Base-by-base conservation (phyloP, 768 basidiomycete genomes). In the Collybia mongolica region DNA sequence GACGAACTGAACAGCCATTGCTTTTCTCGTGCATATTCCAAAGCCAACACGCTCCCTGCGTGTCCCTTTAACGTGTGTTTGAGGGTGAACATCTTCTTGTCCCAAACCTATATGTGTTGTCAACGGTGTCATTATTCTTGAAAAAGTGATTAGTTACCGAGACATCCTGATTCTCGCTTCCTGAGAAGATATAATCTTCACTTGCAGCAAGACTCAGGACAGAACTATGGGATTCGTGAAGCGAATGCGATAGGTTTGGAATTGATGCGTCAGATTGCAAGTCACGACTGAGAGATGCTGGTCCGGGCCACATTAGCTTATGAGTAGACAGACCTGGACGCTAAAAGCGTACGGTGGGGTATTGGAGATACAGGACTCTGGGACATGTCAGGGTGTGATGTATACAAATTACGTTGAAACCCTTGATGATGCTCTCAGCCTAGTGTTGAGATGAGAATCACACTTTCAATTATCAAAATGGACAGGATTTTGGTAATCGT, bases 1-100 rank as follows among this genome's bases (percentile, higher is more conserved):
- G 92, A 93, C 4, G 92, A 86, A 55, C 93, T 96, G 61, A 97
- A 90, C 22, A 97, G 63, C 93, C 93, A 96, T 40, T 79, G 72
- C 60, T 83, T 86, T 48, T 89, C 86, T 47, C 79, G 68, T 6
- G 86, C 88, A 54, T 88, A 80, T 58, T 88, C 86, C 41, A 97
- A 71, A 7, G 86, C 85, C 18, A 97, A 75, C 2, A 97, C 84
- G 54, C 89, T 90, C 6, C 88, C 91, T 0, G 85, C 86, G 63
- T 96, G 94, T 2, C 93, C 94, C 15, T 77, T 71, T 9, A 96
- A 75, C 12, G 81, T 83, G 24, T 79, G 75, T 61, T 83, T 82
- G 24, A 90, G 73, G 2, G 80, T 79, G 53, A 90, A 86, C 0
- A 86, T 79, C 32, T 71, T 69, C 60, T 88, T 85, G 62, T 90